Base-by-base conservation (phyloP, 768 basidiomycete genomes). In the Rhizopogon salebrosus region DNA sequence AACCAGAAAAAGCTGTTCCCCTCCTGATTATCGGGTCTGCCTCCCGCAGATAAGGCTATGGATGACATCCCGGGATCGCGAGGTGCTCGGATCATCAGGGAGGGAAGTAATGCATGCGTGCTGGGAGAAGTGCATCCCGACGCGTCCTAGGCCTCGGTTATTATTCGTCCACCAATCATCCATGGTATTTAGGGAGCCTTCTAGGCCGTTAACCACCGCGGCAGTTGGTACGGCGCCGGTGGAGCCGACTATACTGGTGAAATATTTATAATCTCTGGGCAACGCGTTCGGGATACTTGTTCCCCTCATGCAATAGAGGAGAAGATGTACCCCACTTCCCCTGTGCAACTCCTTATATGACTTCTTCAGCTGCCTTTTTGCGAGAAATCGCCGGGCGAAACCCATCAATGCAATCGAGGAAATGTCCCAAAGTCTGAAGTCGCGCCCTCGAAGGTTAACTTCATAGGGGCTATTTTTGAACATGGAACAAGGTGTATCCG, bases 51-150 rank as follows among this genome's bases (percentile, higher is more conserved):
- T 39, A 11, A 39, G 20, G 20, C 1, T 22, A n/a, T 20, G 4
- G 37, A 38, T 38, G 18, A 16, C 18, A 16, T 38, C 18, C 37
- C n/a, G 37, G 18, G n/a, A 38, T 38, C 3, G 38, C 10, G 2
- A 39, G n/a, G 46, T 16, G 3, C 2, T 48, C 2, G 46, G 18
- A n/a, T 45, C 37, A 20, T 24, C 2, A 3, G 35, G 11, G 11
- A 68, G 54, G 2, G 72, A 69, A 1, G 74, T 73, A 42, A 76
- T 64, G 38, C 75, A 77, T 7, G 69, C 75, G 23, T 72, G 67
- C 9, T 67, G 70, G 1, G 63, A 58, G 8, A 75, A 74, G 1
- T 59, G 51, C 62, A 77, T 77, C 10, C 62, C 60, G 34, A 70
- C 54, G 6, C 51, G 52, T 38, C 61, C 63, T 48, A 77, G 66